A percentile compares a stretch with the other conserved stretches of the same genome.
phyloP scores from a whole-genome alignment of 2,329 filamentous ascomycete genomes.

The Lasiodiplodia theobromae region DNA sequence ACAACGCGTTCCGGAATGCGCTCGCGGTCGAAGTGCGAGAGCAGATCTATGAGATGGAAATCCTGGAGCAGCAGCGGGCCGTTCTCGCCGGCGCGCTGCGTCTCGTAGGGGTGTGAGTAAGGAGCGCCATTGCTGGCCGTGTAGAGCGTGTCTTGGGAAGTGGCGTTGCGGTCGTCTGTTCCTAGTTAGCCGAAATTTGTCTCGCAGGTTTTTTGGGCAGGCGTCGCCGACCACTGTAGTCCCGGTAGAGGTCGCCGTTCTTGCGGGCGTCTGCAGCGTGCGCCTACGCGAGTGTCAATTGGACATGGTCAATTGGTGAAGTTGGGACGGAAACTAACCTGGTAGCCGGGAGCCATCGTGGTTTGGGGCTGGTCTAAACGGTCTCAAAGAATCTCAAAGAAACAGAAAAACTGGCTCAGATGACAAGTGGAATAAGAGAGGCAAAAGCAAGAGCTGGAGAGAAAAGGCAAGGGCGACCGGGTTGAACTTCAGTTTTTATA shows the following conservation, averaged over 20 bases:
- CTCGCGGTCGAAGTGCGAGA: conserved; percentile 60
- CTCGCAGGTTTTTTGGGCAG: not conserved
- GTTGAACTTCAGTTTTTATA: not conserved
- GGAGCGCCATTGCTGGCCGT: conserved; percentile 64
- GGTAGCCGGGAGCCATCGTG: conserved; percentile 28
- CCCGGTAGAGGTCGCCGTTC: conserved; percentile 48
- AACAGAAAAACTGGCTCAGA: conserved; percentile 18
- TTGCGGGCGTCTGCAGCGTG: conserved; percentile 39
- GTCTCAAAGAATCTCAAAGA: not conserved
- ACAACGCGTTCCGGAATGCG: conserved; percentile 60
- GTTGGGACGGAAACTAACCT: not conserved
- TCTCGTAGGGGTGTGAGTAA: conserved; percentile 65
- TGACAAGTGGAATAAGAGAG: not conserved
- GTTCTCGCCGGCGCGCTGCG: conserved; percentile 63
- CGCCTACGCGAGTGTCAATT: not conserved
- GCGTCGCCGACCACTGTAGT: conserved; percentile 42
- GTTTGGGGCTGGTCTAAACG: not conserved
- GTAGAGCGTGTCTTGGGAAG: conserved; percentile 58
- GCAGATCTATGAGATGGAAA: conserved; percentile 57
- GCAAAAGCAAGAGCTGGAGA: not conserved
- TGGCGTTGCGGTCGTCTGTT: conserved; percentile 53
- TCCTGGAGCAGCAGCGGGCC: conserved; percentile 65
- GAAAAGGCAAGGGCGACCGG: not conserved
- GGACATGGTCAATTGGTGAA: not conserved
- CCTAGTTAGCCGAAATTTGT: conserved; percentile 4